phyloP scores from a whole-genome alignment of 805 yeast species.

The Kazachstania martiniae region DNA sequence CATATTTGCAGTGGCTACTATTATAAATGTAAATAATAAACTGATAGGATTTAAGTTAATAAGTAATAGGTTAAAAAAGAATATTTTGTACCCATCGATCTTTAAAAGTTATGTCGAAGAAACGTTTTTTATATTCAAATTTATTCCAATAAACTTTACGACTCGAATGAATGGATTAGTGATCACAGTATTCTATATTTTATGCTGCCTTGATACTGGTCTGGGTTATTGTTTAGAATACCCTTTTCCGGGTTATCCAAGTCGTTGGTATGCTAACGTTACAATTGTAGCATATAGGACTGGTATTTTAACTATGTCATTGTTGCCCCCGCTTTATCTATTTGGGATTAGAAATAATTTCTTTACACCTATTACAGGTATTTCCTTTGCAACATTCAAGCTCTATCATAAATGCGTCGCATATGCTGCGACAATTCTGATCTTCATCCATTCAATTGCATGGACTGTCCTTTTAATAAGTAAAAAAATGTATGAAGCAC shows the following conservation, averaged over 20 bases:
- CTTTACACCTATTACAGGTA: conserved; percentile 48
- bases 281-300: conserved; percentile 43
- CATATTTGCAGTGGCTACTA: conserved; percentile 25
- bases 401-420: conserved; percentile 60
- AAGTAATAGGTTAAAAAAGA: conserved; percentile 14
- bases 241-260: conserved; percentile 31
- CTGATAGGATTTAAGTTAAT: conserved; percentile 17
- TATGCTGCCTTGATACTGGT: conserved; percentile 25
- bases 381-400: conserved; percentile 49
- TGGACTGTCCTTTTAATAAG: conserved; percentile 39
- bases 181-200: conserved; percentile 23
- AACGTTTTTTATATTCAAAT: conserved; percentile 10
- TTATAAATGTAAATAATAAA: conserved; percentile 21
- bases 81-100: conserved; percentile 23
- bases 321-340: conserved; percentile 48
- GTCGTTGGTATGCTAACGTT: conserved; percentile 25
- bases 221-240: conserved; percentile 29
- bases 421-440: conserved; percentile 37
- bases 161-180: conserved; percentile 25
- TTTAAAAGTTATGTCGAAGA: conserved; percentile 14
- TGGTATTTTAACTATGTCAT: conserved; percentile 38
- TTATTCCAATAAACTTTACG: conserved; percentile 25
- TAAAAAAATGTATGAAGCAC: conserved; percentile 31
- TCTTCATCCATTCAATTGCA: conserved; percentile 45
- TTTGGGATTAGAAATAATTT: conserved; percentile 71